A percentile compares a stretch with the other conserved stretches of the same genome.
phyloP scores from a whole-genome alignment of 2,329 filamentous ascomycete genomes.

The Diaporthe amygdali region DNA sequence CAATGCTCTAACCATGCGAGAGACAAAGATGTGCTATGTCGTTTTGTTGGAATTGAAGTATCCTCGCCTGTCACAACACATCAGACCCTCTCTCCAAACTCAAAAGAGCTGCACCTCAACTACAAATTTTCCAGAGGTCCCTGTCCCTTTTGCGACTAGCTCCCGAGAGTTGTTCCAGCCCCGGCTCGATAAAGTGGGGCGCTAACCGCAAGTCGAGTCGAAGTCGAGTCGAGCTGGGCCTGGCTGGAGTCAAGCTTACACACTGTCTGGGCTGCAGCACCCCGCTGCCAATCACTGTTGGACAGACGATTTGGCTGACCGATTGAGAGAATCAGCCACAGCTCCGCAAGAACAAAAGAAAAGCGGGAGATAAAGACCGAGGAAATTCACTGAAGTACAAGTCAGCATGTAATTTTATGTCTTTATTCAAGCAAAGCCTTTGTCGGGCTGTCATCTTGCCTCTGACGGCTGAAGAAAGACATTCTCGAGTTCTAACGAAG shows the following conservation, averaged over 20 bases:
- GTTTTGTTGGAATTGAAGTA: neutral
- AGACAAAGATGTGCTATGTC: neutral
- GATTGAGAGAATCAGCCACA: too few species aligned
- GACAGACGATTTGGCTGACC: neutral
- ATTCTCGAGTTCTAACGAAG: neutral
- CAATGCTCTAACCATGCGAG: neutral
- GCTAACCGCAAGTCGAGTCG: neutral
- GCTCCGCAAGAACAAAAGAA: neutral
- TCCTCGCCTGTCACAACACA: neutral
- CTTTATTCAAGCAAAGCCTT: neutral
- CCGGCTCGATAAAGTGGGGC: conserved; percentile 2
- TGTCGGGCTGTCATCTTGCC: neutral
- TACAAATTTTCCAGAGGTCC: conserved; percentile 26
- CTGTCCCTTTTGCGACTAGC: conserved; percentile 18
- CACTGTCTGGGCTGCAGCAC: neutral
- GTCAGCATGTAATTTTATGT: neutral
- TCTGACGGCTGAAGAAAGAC: neutral
- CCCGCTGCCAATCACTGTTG: neutral
- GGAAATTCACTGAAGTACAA: neutral
- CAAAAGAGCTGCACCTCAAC: neutral
- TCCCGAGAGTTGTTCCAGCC: conserved; percentile 24
- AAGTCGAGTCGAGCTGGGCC: neutral
- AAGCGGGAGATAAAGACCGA: neutral
- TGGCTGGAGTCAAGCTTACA: neutral
- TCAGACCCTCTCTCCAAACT: neutral